Conservation (phyloP, 768 basidiomycete genomes). For the Tulasnella sp. region DNA sequence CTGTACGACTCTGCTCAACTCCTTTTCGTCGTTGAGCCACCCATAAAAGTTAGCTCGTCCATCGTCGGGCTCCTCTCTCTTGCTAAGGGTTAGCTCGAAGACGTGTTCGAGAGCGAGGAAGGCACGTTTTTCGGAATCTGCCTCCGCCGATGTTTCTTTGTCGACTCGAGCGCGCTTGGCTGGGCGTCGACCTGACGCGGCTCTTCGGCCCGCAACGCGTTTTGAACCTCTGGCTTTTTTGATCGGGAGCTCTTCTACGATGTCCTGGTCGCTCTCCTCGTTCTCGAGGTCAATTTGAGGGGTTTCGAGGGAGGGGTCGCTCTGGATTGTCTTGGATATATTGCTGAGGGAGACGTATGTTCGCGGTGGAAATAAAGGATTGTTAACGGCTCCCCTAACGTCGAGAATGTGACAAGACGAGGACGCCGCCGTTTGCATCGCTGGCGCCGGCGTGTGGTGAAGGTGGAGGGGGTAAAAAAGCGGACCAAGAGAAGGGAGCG, state of each 20-base stretch:
- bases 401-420: not conserved
- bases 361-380: not conserved
- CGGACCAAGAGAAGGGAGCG: not conserved
- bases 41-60: not conserved
- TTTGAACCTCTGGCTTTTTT: not conserved
- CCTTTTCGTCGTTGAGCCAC: not conserved
- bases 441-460: not conserved
- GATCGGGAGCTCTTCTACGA: not conserved
- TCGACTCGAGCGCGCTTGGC: not conserved
- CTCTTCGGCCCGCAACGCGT: not conserved
- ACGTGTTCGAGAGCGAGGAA: not conserved
- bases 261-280: not conserved
- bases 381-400: not conserved
- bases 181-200: not conserved
- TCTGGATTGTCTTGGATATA: not conserved
- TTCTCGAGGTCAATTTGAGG: not conserved
- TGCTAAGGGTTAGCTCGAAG: not conserved
- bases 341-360: not conserved
- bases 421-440: not conserved
- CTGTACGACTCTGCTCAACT: not conserved
- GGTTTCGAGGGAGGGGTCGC: not conserved
- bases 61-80: not conserved
- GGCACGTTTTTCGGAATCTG: not conserved
- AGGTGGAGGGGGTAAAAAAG: not conserved
- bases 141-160: not conserved